These are phyloP conservation scores for Zygoascus bituminiphila DNA, from an alignment of 805 yeast species.

Conservation along the genomic window DNA sequence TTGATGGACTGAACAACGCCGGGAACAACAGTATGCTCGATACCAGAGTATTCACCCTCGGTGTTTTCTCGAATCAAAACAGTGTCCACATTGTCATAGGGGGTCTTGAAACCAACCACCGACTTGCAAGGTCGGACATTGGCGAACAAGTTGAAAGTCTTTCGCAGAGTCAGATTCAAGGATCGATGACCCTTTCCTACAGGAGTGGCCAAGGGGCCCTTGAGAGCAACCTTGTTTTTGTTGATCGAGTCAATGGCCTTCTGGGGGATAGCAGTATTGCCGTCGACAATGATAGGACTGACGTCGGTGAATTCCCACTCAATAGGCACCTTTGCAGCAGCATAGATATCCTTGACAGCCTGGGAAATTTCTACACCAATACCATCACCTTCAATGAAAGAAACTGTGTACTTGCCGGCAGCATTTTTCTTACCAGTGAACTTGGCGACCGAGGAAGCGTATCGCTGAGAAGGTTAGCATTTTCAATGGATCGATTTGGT, in stretches of 20 bases:
- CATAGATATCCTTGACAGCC: constrained; percentile 86
- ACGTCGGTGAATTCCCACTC: constrained; percentile 98
- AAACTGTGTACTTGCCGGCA: constrained; percentile 80
- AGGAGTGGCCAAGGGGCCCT: constrained; percentile 98
- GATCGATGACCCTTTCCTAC: constrained; percentile 98
- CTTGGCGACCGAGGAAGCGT: constrained; percentile 33
- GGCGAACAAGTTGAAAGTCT: constrained; percentile 93
- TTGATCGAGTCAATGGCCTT: constrained; percentile 89
- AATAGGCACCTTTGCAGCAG: constrained; percentile 91
- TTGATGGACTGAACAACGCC: constrained; percentile 98
- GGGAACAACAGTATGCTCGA: constrained; percentile 95
- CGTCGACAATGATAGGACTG: constrained; percentile 84
- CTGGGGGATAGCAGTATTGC: constrained; percentile 87
- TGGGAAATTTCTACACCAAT: constrained; percentile 93
- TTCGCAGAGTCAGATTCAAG: constrained; percentile 92
- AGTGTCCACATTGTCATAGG: constrained; percentile 81
- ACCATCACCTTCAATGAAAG: constrained; percentile 98
- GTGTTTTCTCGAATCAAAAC: constrained; percentile 97
- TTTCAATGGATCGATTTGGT: background rate
- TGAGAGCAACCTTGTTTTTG: constrained; percentile 87
- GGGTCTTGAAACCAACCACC: constrained; percentile 87
- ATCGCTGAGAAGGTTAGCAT: constrained; percentile 6
- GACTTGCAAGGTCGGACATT: constrained; percentile 96
- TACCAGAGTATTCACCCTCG: constrained; percentile 98
- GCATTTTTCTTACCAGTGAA: constrained; percentile 34